Conservation (phyloP, 768 basidiomycete genomes). For the Boletus rubescentipes region DNA sequence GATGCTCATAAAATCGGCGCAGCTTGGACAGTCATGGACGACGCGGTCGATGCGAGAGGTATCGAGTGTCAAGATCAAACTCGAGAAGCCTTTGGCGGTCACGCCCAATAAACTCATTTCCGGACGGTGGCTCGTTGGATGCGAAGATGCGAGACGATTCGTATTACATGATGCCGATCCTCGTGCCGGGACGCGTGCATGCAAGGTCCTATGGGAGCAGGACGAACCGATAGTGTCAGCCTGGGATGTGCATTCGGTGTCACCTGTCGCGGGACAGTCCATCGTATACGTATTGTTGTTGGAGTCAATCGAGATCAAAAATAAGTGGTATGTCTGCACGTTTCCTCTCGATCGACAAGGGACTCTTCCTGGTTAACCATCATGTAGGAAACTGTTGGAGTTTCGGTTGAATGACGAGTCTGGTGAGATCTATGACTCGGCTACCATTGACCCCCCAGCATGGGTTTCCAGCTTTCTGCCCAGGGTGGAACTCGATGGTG, state of each 20-base stretch:
- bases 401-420: neutral
- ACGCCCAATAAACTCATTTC: no score
- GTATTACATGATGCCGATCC: neutral
- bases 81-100: no score
- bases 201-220: no score
- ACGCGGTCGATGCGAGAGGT: neutral
- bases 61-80: neutral
- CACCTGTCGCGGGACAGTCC: neutral
- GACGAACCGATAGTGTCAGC: no score
- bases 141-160: neutral
- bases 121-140: neutral
- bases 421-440: neutral
- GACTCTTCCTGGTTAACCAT: no score
- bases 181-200: no score
- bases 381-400: neutral
- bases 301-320: no score
- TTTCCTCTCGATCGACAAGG: no score
- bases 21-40: slow-evolving; percentile 4
- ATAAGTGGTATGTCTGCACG: neutral
- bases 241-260: neutral
- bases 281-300: neutral
- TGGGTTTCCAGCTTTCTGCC: neutral
- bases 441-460: neutral
- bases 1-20: neutral
- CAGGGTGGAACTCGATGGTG: neutral